Percentiles rank a stretch among this genome's conserved stretches.
Conservation (phyloP, 345 rosid genomes). For the Odontarrhena argentea region DNA sequence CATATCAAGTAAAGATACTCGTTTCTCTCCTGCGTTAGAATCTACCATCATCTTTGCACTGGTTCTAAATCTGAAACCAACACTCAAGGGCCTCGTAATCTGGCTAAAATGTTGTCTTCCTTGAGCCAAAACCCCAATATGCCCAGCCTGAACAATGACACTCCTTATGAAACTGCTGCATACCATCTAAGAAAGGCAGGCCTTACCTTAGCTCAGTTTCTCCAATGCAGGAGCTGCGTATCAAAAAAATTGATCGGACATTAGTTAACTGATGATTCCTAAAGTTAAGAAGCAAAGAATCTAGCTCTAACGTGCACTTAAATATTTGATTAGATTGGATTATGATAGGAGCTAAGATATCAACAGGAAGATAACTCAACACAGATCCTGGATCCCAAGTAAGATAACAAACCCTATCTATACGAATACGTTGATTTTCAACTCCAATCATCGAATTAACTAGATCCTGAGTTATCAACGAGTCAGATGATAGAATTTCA, state of each 20-base stretch:
- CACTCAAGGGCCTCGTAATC: conserved; percentile 44
- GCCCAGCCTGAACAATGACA: conserved; percentile 65
- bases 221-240: conserved; percentile 39
- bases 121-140: conserved; percentile 47
- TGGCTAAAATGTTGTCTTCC: conserved; percentile 42
- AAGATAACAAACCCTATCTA: conserved; percentile 21
- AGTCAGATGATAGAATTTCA: not conserved
- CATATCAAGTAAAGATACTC: conserved; percentile 44
- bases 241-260: not conserved
- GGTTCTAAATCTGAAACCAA: conserved; percentile 38
- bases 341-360: conserved; percentile 4
- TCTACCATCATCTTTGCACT: conserved; percentile 78
- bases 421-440: conserved; percentile 2
- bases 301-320: not conserved
- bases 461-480: conserved; percentile 13
- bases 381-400: conserved; percentile 19
- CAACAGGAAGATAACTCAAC: not conserved
- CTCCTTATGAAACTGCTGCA: conserved; percentile 66
- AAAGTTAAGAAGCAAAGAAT: not conserved
- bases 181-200: conserved; percentile 65
- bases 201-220: conserved; percentile 44
- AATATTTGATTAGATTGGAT: conserved; percentile 17
- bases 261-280: conserved; percentile 14
- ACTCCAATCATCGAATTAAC: not conserved
- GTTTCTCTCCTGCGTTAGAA: conserved; percentile 55